Base-by-base conservation (phyloP, 768 basidiomycete genomes). In the Clavaria fumosa region DNA sequence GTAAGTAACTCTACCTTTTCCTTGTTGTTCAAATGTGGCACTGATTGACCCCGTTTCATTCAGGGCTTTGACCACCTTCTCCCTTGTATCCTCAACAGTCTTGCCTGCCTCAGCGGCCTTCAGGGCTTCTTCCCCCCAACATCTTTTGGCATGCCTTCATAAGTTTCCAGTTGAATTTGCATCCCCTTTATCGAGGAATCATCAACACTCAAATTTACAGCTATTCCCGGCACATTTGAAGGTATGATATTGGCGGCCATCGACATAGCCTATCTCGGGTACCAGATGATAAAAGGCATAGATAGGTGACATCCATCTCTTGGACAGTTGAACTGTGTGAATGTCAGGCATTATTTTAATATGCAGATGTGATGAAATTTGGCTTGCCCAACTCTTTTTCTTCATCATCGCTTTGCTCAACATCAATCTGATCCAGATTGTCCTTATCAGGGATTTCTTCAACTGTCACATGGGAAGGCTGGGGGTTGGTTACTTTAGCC, bases 261-360 rank as follows among this genome's bases (percentile, higher is more conserved):
- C 32, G 4, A 49, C 40, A 22, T 52, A 40, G n/a, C 42, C 44
- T 24, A 58, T 51, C 0, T 10, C 14, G 2, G 50, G 46, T 0
- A 3, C 39, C 0, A 51, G 50, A 0, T 56, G 23, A 30, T 53
- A 64, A 46, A 61, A 60, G 1, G 50, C 54, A 47, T 64, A 64
- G 7, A 57, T 40, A 0, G 57, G 50, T 32, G 55, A 47, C 1
- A 40, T 52, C 55, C 58, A 61, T 4, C 55, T 45, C 26, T 49
- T 50, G 4, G 21, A 44, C 23, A 56, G 33, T 21, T 42, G 39
- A 18, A 15, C 17, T 35, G 12, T 15, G 7, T 22, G 17, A 20
- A 33, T n/a, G n/a, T 34, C 33, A 28, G 37, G 4, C 7, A 7
- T 4, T 28, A 28, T 26, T 28, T 24, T 7, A 28, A 38, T 17